Evolutionary conservation across 139 green algal species (phyloP).

Genomic region (Eudorina sp.): DNA sequence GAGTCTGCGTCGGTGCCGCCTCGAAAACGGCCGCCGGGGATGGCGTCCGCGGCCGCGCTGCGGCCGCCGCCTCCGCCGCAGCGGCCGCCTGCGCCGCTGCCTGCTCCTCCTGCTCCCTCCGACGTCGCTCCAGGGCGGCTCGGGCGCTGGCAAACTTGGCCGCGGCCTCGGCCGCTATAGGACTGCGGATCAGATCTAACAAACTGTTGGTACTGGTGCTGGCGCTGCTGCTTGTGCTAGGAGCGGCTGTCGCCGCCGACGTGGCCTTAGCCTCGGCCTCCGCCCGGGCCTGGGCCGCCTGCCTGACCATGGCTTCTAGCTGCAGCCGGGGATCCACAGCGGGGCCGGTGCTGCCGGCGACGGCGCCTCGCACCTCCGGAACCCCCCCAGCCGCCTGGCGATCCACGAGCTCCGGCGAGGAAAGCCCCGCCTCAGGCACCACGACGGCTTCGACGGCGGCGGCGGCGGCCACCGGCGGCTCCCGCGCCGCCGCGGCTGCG

Average conservation of each 20-base stretch:
- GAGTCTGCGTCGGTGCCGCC: not conserved
- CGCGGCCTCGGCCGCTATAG: not conserved
- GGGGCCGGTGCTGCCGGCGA: not conserved
- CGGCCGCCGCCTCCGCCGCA: not conserved
- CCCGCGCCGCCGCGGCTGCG: not conserved
- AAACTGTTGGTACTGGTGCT: too few species aligned
- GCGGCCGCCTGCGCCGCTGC: not conserved
- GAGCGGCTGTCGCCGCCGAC: not conserved
- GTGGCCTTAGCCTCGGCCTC: not conserved
- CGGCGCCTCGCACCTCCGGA: too few species aligned
- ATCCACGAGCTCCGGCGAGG: not conserved
- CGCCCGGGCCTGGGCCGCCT: not conserved
- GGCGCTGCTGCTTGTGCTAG: too few species aligned
- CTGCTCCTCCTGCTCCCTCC: not conserved
- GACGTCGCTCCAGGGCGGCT: not conserved
- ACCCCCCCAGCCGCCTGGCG: not conserved
- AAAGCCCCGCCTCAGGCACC: not conserved
- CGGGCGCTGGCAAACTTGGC: not conserved
- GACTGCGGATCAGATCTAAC: constrained; percentile 33
- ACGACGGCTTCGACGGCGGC: not conserved
- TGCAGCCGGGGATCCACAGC: not conserved
- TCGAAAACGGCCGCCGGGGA: not conserved
- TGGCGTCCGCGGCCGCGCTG: not conserved
- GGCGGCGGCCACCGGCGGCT: not conserved
- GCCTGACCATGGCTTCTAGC: not conserved